Evolutionary conservation across 176 grass and related monocot species (phyloP).

Genomic region (Olyra latifolia): DNA sequence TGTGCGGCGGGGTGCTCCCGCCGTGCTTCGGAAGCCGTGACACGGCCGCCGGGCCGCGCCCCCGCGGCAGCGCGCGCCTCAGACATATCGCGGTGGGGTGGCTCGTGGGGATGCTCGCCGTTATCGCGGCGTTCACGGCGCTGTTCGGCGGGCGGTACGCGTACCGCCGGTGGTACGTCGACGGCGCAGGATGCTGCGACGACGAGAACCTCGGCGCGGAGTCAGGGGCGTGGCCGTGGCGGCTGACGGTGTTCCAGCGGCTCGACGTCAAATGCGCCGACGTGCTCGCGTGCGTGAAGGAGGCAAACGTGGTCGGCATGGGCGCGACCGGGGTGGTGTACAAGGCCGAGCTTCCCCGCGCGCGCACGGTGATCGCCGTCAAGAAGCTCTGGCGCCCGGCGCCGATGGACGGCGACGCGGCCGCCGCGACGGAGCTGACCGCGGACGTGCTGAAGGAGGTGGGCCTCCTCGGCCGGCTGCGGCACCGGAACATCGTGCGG

Average conservation of each 20-base stretch:
- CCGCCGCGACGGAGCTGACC: background rate
- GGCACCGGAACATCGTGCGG: constrained; percentile 94
- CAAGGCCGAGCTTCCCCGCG: constrained; percentile 66
- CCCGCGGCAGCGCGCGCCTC: constrained; percentile 38
- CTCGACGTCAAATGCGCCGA: constrained; percentile 72
- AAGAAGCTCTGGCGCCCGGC: constrained; percentile 82
- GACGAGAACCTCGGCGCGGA: constrained; percentile 26
- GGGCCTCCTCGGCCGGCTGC: constrained; percentile 60
- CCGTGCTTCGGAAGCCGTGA: constrained; percentile 44
- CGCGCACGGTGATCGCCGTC: constrained; percentile 65
- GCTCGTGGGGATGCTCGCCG: constrained; percentile 53
- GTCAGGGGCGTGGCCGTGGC: constrained; percentile 63
- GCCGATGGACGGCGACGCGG: constrained; percentile 14
- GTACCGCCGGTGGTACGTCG: constrained; percentile 67
- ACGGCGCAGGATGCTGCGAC: constrained; percentile 43
- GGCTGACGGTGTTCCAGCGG: constrained; percentile 82
- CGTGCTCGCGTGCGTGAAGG: constrained; percentile 87
- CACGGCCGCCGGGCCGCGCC: constrained; percentile 10
- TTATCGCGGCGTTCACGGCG: constrained; percentile 34
- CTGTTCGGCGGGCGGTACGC: constrained; percentile 51
- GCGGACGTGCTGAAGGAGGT: constrained; percentile 74
- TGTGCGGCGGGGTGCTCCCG: constrained; percentile 79
- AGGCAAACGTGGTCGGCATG: constrained; percentile 93
- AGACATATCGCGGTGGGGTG: constrained; percentile 55
- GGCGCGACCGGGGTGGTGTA: constrained; percentile 88